These are phyloP conservation scores for Salix suchowensis DNA, from an alignment of 345 rosid species.

Conservation along the genomic window DNA sequence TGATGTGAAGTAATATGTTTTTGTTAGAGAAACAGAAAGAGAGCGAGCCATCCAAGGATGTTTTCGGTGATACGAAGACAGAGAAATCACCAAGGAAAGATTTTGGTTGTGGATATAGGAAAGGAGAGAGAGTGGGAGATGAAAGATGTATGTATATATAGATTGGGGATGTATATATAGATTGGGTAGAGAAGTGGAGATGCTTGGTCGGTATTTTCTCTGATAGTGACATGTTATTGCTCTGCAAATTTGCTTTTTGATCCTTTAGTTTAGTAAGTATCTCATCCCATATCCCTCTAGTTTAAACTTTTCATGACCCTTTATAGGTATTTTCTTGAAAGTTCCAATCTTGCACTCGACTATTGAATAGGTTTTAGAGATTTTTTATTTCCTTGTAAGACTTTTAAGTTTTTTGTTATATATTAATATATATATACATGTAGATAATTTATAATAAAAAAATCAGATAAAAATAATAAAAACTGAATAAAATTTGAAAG, in stretches of 20 bases:
- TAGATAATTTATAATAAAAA: not conserved
- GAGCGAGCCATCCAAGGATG: slow-evolving; percentile 5
- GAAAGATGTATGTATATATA: no score
- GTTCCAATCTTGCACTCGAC: not conserved
- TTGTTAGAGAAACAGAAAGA: slow-evolving; percentile 2
- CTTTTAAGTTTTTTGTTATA: not conserved
- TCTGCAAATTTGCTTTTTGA: not conserved
- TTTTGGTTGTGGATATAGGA: not conserved
- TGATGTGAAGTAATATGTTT: not conserved
- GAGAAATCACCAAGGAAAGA: not conserved
- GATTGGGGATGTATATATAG: no score
- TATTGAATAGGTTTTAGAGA: not conserved
- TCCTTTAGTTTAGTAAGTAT: not conserved
- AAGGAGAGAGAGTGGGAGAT: not conserved
- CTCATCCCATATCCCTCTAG: not conserved
- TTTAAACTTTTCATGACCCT: not conserved
- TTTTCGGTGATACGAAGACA: not conserved
- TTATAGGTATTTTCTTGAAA: not conserved
- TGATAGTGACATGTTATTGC: not conserved
- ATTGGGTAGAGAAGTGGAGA: not conserved
- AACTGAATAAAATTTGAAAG: no score
- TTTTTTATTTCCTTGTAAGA: not conserved
- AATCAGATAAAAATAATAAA: not conserved
- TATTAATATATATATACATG: not conserved
- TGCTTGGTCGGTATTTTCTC: not conserved